phyloP scores from a whole-genome alignment of 1,284 basidiomycete genomes.

The Leccinum griseonigrum region DNA sequence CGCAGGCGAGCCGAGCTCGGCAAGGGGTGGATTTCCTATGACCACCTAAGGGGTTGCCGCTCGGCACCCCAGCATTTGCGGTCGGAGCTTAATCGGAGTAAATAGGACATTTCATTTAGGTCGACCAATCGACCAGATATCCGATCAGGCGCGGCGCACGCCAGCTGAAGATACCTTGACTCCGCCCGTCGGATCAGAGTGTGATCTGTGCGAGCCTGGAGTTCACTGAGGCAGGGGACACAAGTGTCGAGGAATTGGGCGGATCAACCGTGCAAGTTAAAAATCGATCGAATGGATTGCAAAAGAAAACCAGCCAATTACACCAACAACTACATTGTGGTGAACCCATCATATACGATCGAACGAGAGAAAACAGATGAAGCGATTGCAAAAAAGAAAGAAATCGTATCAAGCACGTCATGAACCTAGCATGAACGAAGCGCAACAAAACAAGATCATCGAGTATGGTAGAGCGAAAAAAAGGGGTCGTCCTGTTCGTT shows the following conservation, averaged over 20 bases:
- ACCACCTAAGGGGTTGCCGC: too few species aligned
- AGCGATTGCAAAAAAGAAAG: slow-evolving; percentile 12
- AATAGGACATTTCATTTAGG: too few species aligned
- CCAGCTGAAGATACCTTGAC: neutral
- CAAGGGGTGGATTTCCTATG: too few species aligned
- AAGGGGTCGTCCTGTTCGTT: slow-evolving; percentile 3
- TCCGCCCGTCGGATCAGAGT: neutral
- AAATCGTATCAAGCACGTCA: slow-evolving; percentile 21
- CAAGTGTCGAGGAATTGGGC: too few species aligned
- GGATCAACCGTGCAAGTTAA: neutral
- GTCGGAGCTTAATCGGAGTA: too few species aligned
- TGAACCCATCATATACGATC: slow-evolving; percentile 8
- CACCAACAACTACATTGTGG: slow-evolving; percentile 27
- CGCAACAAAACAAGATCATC: neutral
- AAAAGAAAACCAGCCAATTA: slow-evolving; percentile 10
- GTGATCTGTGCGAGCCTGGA: neutral
- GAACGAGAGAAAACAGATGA: slow-evolving; percentile 6
- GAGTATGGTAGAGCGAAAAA: neutral
- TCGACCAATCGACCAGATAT: too few species aligned
- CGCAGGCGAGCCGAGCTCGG: too few species aligned
- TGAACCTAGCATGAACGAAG: slow-evolving; percentile 30
- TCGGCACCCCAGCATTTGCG: too few species aligned
- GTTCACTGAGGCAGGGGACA: too few species aligned
- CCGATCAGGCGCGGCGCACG: neutral
- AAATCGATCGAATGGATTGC: slow-evolving; percentile 17